Conservation (phyloP, 108 stramenopile genomes). For the Cyclostephanos invisitatus region DNA sequence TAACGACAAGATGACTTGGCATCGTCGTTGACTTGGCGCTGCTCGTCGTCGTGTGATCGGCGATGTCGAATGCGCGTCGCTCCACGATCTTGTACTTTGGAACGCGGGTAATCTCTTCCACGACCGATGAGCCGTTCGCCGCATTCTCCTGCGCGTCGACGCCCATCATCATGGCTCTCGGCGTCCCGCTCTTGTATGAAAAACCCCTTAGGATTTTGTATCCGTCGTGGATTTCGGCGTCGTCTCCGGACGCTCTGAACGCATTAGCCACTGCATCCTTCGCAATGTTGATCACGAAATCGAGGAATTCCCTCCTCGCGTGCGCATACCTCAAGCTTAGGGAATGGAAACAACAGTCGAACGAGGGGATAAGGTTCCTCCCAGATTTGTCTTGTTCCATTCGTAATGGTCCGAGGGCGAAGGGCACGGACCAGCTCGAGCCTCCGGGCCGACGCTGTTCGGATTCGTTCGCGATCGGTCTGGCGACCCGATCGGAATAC, state of each 20-base stretch:
- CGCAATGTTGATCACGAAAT: constrained; percentile 33
- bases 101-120: neutral
- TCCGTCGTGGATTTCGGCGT: neutral
- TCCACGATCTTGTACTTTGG: constrained; percentile 42
- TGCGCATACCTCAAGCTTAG: constrained; percentile 29
- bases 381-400: constrained; percentile 61
- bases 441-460: constrained; percentile 12
- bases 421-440: constrained; percentile 51
- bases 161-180: constrained; percentile 30
- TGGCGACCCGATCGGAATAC: constrained; percentile 33
- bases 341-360: constrained; percentile 46
- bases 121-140: neutral
- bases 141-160: neutral
- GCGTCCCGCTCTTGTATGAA: constrained; percentile 37
- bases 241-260: constrained; percentile 28
- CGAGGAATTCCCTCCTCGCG: constrained; percentile 27
- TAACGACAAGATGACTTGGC: constrained; percentile 29
- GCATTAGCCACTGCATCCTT: constrained; percentile 26
- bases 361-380: constrained; percentile 33
- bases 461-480: constrained; percentile 25
- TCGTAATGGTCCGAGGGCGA: constrained; percentile 58
- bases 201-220: constrained; percentile 36
- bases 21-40: neutral
- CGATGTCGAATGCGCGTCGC: constrained; percentile 33
- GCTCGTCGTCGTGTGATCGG: constrained; percentile 17